These are phyloP conservation scores for Alternaria atra DNA, from an alignment of 2,329 filamentous ascomycete genomes.

Conservation along the genomic window DNA sequence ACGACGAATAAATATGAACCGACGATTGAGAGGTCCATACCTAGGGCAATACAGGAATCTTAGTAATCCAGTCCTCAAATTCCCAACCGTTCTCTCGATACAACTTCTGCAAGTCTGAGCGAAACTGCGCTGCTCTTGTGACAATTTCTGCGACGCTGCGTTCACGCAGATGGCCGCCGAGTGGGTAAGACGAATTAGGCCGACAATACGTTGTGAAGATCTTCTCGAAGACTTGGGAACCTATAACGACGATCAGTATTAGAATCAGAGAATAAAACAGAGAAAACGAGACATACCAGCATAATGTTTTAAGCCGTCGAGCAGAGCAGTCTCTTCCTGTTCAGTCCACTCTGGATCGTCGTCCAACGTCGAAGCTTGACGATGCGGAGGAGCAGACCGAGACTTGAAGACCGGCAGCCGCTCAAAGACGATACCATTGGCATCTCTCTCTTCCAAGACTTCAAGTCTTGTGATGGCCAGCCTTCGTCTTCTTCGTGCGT, in stretches of 20 bases:
- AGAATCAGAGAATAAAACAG: not conserved
- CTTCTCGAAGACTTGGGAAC: conserved; percentile 37
- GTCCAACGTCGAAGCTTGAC: conserved; percentile 14
- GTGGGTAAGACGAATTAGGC: conserved; percentile 4
- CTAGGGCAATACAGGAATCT: conserved; percentile 37
- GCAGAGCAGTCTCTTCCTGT: conserved; percentile 43
- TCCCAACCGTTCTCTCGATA: conserved; percentile 33
- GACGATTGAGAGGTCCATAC: not conserved
- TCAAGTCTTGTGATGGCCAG: conserved; percentile 24
- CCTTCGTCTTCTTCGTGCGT: conserved; percentile 15
- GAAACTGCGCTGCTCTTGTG: conserved; percentile 32
- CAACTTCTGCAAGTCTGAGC: conserved; percentile 20
- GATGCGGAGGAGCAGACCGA: conserved; percentile 35
- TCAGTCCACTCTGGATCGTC: conserved; percentile 41
- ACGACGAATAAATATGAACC: too few species aligned
- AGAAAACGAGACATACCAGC: conserved; percentile 29
- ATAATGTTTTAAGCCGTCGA: conserved; percentile 39
- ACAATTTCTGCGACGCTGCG: conserved; percentile 44
- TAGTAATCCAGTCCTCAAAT: conserved; percentile 36
- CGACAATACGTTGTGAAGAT: conserved; percentile 42
- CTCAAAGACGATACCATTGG: conserved; percentile 52
- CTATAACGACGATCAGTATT: conserved; percentile 7
- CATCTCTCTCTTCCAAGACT: conserved; percentile 44
- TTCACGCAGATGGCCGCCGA: conserved; percentile 31
- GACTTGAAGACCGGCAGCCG: conserved; percentile 50